These are phyloP conservation scores for Vigna mungo DNA, from an alignment of 306 rosid species.

Conservation along the genomic window DNA sequence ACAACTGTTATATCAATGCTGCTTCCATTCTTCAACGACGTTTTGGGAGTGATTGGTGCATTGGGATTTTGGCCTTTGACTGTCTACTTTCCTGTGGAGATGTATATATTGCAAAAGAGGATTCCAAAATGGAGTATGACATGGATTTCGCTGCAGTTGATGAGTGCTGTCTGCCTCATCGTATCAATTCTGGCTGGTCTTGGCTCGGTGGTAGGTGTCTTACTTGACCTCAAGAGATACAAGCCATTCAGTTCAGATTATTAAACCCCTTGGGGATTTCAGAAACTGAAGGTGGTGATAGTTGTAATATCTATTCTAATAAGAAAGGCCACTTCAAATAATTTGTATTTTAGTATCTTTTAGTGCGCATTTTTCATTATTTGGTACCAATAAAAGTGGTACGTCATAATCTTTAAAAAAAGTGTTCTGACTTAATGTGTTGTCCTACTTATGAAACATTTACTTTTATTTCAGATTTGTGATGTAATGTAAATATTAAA, in stretches of 20 bases:
- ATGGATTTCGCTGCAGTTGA: conserved; percentile 63
- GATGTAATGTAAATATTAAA: conserved; percentile 1
- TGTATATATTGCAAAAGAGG: conserved; percentile 77
- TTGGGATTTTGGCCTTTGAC: conserved; percentile 90
- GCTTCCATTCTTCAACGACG: conserved; percentile 82
- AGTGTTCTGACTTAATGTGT: not conserved
- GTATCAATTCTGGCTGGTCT: conserved; percentile 64
- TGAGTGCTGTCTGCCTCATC: conserved; percentile 61
- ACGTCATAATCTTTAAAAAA: not conserved
- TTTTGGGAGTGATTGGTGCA: conserved; percentile 80
- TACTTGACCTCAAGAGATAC: conserved; percentile 55
- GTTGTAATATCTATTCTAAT: not conserved
- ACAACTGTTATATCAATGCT: conserved; percentile 73
- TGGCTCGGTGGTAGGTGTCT: conserved; percentile 72
- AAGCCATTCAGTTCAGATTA: conserved; percentile 56
- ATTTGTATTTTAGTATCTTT: not conserved
- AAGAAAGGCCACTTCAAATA: conserved; percentile 3
- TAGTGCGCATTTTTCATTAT: not conserved
- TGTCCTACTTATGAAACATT: not conserved
- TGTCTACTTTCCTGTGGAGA: conserved; percentile 78
- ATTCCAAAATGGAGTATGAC: conserved; percentile 71
- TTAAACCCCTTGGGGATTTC: conserved; percentile 21
- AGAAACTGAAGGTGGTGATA: conserved; percentile 1
- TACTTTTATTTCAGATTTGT: not conserved
- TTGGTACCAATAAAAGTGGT: conserved; percentile 22